These are phyloP conservation scores for Lachnellula willkommii DNA, from an alignment of 2,329 filamentous ascomycete species.

Conservation along the genomic window DNA sequence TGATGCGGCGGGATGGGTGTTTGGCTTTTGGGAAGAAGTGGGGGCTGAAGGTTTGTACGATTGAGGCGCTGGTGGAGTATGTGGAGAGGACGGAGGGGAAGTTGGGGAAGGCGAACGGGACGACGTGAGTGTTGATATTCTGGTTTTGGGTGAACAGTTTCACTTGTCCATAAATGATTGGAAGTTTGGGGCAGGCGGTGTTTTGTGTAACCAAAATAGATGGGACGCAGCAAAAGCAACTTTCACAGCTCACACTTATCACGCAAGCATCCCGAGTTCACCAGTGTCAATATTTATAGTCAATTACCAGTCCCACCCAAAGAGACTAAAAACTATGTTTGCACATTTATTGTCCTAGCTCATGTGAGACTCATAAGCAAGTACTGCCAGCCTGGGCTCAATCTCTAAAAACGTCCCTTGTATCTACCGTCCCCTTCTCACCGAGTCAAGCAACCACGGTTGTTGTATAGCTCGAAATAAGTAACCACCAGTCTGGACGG, in stretches of 20 bases:
- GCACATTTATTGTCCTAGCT: background rate
- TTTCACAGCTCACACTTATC: no score
- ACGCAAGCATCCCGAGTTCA: no score
- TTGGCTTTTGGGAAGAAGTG: slow-evolving; percentile 81
- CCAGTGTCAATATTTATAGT: background rate
- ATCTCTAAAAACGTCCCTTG: background rate
- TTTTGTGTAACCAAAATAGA: background rate
- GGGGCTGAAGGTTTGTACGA: slow-evolving; percentile 91
- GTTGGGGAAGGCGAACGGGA: slow-evolving; percentile 23
- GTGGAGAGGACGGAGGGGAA: slow-evolving; percentile 30
- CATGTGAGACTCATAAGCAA: background rate
- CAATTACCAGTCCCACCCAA: background rate
- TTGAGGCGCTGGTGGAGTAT: slow-evolving; percentile 79
- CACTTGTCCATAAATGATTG: no score
- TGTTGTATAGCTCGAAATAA: background rate
- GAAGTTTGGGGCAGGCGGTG: background rate
- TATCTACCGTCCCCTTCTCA: background rate
- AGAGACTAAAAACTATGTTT: background rate
- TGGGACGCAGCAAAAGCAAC: background rate
- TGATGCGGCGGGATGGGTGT: slow-evolving; percentile 88
- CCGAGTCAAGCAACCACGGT: background rate
- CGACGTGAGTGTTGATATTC: slow-evolving; percentile 3
- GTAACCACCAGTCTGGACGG: background rate
- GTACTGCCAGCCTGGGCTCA: background rate
- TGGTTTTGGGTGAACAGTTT: background rate